Percentiles rank a stretch among this genome's conserved stretches.
Conservation (phyloP, 192 early-diverging fungal species). For the Entomortierella parvispora region DNA sequence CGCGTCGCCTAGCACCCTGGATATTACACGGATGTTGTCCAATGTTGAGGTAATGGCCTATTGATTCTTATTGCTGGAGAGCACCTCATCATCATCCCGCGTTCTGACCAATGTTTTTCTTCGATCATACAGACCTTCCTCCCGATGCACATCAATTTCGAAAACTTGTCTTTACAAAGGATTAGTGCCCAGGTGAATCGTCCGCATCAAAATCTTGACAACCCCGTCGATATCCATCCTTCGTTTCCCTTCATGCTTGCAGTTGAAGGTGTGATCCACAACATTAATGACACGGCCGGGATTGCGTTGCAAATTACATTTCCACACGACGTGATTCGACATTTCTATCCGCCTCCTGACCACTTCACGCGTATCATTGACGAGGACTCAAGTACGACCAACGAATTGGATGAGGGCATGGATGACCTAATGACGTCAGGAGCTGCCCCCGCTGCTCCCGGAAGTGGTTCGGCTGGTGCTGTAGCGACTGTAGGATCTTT, state of each 20-base stretch:
- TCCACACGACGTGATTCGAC: conserved; percentile 24
- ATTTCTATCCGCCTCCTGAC: conserved; percentile 42
- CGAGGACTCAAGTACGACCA: neutral
- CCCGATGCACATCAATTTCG: conserved; percentile 35
- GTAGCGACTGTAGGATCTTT: neutral
- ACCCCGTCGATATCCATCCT: conserved; percentile 33
- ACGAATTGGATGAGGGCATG: too few species aligned
- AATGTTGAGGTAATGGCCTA: conserved; percentile 21
- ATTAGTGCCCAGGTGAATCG: conserved; percentile 24
- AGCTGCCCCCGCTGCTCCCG: neutral
- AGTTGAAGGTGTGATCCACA: conserved; percentile 37
- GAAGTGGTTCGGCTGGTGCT: neutral
- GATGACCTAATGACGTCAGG: neutral
- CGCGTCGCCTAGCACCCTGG: conserved; percentile 35
- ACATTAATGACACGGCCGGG: conserved; percentile 20
- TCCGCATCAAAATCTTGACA: conserved; percentile 26
- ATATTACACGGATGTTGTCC: conserved; percentile 33
- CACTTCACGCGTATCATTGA: conserved; percentile 33
- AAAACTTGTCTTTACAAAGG: conserved; percentile 12
- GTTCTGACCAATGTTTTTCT: neutral
- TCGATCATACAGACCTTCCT: conserved; percentile 14
- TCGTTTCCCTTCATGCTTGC: conserved; percentile 44
- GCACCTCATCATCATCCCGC: neutral
- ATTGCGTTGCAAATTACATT: conserved; percentile 42
- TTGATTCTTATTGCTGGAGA: neutral